Base-by-base conservation (phyloP, 2,329 filamentous ascomycete genomes). In the Westerdykella aurantiaca region DNA sequence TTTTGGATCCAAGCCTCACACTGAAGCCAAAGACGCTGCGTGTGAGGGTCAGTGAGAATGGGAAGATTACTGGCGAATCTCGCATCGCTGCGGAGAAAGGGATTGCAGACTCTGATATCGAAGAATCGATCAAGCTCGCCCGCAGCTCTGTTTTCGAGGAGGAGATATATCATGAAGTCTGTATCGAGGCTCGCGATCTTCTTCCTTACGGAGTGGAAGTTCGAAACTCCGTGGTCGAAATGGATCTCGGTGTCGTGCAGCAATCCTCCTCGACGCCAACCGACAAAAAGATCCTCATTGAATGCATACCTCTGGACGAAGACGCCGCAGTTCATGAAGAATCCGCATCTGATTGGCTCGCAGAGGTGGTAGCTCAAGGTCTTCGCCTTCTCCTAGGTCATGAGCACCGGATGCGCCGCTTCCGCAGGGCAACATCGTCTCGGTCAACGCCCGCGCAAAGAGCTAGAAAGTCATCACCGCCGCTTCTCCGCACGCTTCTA, bases 121-220 rank as follows among this genome's bases (percentile, higher is more conserved):
- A 88, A 52, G 74, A 80, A 23, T 77, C 82, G 9, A 86, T 94
- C 25, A 78, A 83, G 14, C 80, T 86, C 55, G 85, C 87, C 2
- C 78, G 87, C 44, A 85, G 93, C 64, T 88, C 85, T 39, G 75
- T 91, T 16, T 89, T 87, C 56, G 82, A 86, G 22, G 83, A 90
- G 60, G 93, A 98, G 62, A 71, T 98, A 1, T 96, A 89, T 77
- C 83, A 95, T 55, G 93, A 98, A 67, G 74, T 97, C 47, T 83
- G 84, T 41, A 79, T 88, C 14, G 93, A 98, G 68, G 82, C 86
- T 0, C 83, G 89, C 13, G 76, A 77, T 0, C 72, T 95, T 17
- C 76, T 83, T 3, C 81, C 82, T 10, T 82, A 86, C 47, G 80
- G 83, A 9, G 83, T 96, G 11, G 77, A 76, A 21, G 77, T 82